These are phyloP conservation scores for Mimosa pudica DNA, from an alignment of 306 rosid species.

Conservation along the genomic window DNA sequence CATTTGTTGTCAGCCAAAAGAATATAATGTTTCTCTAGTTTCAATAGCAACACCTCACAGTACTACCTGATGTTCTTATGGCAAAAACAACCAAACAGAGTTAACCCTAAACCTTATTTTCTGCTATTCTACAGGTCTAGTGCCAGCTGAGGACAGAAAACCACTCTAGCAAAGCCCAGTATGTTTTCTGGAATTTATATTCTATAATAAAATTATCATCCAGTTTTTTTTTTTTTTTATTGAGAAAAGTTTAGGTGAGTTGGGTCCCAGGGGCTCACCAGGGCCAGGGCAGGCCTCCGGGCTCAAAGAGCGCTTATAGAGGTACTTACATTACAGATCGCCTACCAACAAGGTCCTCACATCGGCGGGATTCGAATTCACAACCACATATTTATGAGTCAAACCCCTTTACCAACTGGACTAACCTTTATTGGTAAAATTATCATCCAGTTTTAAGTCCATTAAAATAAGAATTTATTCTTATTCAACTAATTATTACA, in stretches of 20 bases:
- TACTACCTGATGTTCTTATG: background rate
- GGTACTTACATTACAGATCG: too few species aligned
- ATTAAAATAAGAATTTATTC: background rate
- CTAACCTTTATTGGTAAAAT: too few species aligned
- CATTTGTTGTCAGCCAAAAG: background rate
- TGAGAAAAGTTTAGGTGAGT: too few species aligned
- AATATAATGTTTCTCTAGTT: background rate
- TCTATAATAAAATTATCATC: slow-evolving; percentile 19
- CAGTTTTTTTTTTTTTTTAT: too few species aligned
- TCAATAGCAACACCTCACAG: background rate
- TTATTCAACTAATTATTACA: slow-evolving; percentile 1
- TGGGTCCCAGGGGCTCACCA: too few species aligned
- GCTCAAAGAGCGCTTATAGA: too few species aligned
- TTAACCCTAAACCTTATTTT: slow-evolving; percentile 23
- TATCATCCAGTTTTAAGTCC: slow-evolving; percentile 12
- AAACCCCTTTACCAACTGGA: too few species aligned
- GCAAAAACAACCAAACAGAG: background rate
- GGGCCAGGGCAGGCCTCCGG: too few species aligned
- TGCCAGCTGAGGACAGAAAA: background rate
- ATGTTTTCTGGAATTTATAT: slow-evolving; percentile 8
- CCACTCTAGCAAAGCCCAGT: background rate
- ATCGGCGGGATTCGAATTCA: too few species aligned
- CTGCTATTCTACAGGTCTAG: background rate
- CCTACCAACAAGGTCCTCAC: too few species aligned
- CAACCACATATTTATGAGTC: too few species aligned